These are phyloP conservation scores for Spergularia marina DNA, from an alignment of 148 eudicot genomes.

Conservation along the genomic window DNA sequence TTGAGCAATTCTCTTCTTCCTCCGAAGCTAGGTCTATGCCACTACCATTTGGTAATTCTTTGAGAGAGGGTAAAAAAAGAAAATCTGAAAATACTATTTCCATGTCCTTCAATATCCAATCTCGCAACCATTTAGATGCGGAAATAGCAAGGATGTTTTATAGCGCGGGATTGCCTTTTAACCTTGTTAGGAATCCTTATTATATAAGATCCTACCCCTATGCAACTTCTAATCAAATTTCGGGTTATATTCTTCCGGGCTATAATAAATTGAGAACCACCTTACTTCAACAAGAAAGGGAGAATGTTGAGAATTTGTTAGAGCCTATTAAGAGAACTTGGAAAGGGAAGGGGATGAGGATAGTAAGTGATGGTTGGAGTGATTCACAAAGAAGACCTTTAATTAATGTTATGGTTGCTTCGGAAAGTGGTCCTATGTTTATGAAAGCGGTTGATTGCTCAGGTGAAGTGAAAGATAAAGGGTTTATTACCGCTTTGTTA, in stretches of 20 bases:
- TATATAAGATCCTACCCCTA: conserved; percentile 15
- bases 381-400: conserved; percentile 23
- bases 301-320: not conserved
- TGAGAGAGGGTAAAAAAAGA: not conserved
- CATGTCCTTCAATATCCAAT: too few relatives aligned
- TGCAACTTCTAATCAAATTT: conserved; percentile 3
- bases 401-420: conserved; percentile 10
- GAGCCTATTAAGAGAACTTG: conserved; percentile 1
- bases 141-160: too few relatives aligned
- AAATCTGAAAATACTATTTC: not conserved
- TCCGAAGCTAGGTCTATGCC: too few relatives aligned
- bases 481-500: not conserved
- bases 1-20: too few relatives aligned
- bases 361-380: conserved; percentile 27
- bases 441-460: conserved; percentile 12
- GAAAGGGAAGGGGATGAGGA: conserved; percentile 18
- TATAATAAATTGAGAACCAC: conserved; percentile 25
- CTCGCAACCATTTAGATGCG: too few relatives aligned
- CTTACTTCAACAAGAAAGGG: conserved; percentile 19
- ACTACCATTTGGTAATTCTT: too few relatives aligned
- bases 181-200: conserved; percentile 13
- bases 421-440: conserved; percentile 16
- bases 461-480: conserved; percentile 17
- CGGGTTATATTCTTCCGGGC: conserved; percentile 22
- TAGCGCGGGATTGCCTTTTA: too few relatives aligned